Evolutionary conservation across 768 basidiomycete genomes (phyloP), one percentile per base, ranked within the genome.

Genomic region (Chiua virens): DNA sequence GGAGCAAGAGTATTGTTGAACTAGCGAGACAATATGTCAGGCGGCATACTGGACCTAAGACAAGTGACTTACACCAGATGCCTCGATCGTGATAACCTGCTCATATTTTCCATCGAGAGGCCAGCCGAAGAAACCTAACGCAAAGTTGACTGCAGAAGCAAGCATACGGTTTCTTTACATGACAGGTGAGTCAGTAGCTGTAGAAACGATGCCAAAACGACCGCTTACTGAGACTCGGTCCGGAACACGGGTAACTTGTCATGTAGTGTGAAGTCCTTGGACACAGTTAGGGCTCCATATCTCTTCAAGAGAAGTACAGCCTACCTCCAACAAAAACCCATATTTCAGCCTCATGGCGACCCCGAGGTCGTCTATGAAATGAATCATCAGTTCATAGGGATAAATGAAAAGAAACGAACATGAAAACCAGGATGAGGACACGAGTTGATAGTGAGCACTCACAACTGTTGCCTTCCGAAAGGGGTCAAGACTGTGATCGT

Each of bases 1-100:
- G 93, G 93, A 0, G 92, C 79, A 5, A 97, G 80, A 2, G 93
- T 93, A 65, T 88, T 89, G 69, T 91, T 92, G 63, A 86, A 89
- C 79, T 87, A 42, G 25, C 8, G 17, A 39, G 5, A 11, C 18
- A 10, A 8, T 15, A 5, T 2, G 1, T 54, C 27, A 43, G 39
- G 41, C 30, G 32, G 42, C 17, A 32, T 4, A 1, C 3, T 10
- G 2, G 34, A 8, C 34, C 63, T 57, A 17, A 34, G 23, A 28
- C 46, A 53, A 15, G 63, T 49, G 54, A 58, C 83, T 63, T 73
- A 76, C 88, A 5, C 78, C 80, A 0, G 69, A 40, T 11, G 71
- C 77, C 66, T 92, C 88, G 42, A 92, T 86, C 20, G 80, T 88
- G 47, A 91, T 82, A 41, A 82, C 82, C 64, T 91, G 83, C 54